Percentiles rank a stretch among this genome's conserved stretches.
phyloP scores from a whole-genome alignment of 371 early-diverging fungal species.

The Umbelopsis sp. region DNA sequence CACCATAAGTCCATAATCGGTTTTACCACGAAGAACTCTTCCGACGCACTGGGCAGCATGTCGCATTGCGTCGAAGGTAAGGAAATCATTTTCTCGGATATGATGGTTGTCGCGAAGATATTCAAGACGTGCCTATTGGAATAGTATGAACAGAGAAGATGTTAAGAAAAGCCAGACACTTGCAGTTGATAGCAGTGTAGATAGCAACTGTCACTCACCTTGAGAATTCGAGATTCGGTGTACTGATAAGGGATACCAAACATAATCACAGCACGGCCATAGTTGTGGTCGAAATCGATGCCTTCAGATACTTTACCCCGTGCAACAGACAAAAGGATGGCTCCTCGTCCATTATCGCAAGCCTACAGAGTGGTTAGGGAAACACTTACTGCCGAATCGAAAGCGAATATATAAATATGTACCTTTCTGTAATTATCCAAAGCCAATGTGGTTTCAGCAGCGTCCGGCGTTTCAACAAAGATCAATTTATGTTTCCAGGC shows the following conservation, averaged over 20 bases:
- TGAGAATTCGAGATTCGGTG: constrained; percentile 95
- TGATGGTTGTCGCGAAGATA: constrained; percentile 93
- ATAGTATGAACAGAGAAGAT: background rate
- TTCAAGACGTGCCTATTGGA: constrained; percentile 85
- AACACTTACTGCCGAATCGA: background rate
- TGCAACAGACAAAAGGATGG: constrained; percentile 98
- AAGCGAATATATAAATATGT: constrained; percentile 3
- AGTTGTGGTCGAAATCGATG: constrained; percentile 99
- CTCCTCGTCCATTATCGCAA: constrained; percentile 99
- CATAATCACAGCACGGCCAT: constrained; percentile 98
- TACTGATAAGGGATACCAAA: constrained; percentile 99
- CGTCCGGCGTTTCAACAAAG: constrained; percentile 99
- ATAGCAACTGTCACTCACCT: constrained; percentile 45
- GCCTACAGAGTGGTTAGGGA: constrained; percentile 55
- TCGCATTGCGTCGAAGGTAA: constrained; percentile 99
- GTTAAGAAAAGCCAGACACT: constrained; percentile 16
- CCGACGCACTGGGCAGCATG: constrained; percentile 99
- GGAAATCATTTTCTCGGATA: constrained; percentile 98
- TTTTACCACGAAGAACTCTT: constrained; percentile 97
- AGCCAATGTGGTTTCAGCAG: constrained; percentile 97
- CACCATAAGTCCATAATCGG: constrained; percentile 99
- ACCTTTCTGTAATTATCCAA: constrained; percentile 92
- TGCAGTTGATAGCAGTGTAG: background rate
- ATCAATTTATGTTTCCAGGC: constrained; percentile 97
- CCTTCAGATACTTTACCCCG: constrained; percentile 99